Evolutionary conservation across 495 filamentous ascomycete genomes (phyloP).

Genomic region (Trichocladium antarcticum): DNA sequence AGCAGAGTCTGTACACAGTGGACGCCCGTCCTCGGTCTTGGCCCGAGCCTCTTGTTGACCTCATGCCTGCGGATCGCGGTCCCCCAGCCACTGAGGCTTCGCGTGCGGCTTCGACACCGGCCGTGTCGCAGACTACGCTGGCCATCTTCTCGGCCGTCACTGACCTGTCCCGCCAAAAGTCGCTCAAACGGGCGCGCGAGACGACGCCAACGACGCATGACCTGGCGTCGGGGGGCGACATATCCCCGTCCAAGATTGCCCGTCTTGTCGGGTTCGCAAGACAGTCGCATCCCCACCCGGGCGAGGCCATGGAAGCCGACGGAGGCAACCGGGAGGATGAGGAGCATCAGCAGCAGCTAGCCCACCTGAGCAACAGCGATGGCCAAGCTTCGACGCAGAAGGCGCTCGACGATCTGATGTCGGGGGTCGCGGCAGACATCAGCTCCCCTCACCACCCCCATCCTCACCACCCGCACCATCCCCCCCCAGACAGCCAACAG

Average conservation of each 20-base stretch:
- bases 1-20: slow-evolving; percentile 15
- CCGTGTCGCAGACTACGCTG: slow-evolving; percentile 18
- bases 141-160: slow-evolving; percentile 19
- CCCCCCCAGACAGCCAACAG: slow-evolving; percentile 26
- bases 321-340: slow-evolving; percentile 41
- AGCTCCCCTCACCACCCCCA: slow-evolving; percentile 40
- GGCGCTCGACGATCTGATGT: slow-evolving; percentile 45
- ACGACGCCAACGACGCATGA: slow-evolving; percentile 35
- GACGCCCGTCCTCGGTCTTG: not conserved
- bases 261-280: slow-evolving; percentile 39
- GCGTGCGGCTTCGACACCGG: slow-evolving; percentile 26
- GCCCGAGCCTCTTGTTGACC: not conserved
- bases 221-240: slow-evolving; percentile 26
- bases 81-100: slow-evolving; percentile 36
- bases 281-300: slow-evolving; percentile 34
- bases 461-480: slow-evolving; percentile 38
- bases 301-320: slow-evolving; percentile 47
- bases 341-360: slow-evolving; percentile 30
- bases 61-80: slow-evolving; percentile 38
- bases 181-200: slow-evolving; percentile 41
- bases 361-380: slow-evolving; percentile 33
- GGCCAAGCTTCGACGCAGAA: slow-evolving; percentile 39
- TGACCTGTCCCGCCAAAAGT: slow-evolving; percentile 28
- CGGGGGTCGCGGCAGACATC: slow-evolving; percentile 39
- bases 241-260: slow-evolving; percentile 44